A percentile compares a stretch with the other conserved stretches of the same genome.
phyloP scores from a whole-genome alignment of 176 grass and related monocot species.

The Triticum turgidum region DNA sequence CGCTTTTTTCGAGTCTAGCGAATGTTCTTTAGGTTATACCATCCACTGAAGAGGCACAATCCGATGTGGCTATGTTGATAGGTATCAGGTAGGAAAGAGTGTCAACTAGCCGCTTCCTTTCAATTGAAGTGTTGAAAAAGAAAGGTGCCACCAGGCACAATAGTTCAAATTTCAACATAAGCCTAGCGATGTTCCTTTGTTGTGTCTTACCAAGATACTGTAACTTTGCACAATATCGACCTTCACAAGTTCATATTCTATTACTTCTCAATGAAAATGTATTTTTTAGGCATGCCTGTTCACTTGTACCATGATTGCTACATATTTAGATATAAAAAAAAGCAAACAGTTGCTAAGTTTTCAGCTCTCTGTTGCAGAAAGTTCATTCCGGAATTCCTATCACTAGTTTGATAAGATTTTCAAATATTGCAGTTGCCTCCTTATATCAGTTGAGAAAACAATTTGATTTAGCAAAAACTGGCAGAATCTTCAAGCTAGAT shows the following conservation, averaged over 20 bases:
- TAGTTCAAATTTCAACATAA: not conserved
- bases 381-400: not conserved
- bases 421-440: not conserved
- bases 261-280: too few species aligned
- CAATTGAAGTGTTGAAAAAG: not conserved
- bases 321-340: not conserved
- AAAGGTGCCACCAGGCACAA: conserved; percentile 3
- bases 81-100: not conserved
- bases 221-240: not conserved
- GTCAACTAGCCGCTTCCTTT: not conserved
- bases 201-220: too few species aligned
- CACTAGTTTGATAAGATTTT: not conserved
- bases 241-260: not conserved
- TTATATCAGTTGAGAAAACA: not conserved
- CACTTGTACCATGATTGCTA: not conserved
- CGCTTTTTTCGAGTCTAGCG: not conserved
- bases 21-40: conserved; percentile 5
- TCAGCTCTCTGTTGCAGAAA: not conserved
- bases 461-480: not conserved
- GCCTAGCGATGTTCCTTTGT: not conserved
- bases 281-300: not conserved
- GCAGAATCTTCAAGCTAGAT: not conserved
- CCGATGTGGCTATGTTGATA: not conserved
- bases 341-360: not conserved
- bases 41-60: conserved; percentile 22